Base-by-base conservation (phyloP, 2,329 filamentous ascomycete genomes). In the Ophiostoma quercus region DNA sequence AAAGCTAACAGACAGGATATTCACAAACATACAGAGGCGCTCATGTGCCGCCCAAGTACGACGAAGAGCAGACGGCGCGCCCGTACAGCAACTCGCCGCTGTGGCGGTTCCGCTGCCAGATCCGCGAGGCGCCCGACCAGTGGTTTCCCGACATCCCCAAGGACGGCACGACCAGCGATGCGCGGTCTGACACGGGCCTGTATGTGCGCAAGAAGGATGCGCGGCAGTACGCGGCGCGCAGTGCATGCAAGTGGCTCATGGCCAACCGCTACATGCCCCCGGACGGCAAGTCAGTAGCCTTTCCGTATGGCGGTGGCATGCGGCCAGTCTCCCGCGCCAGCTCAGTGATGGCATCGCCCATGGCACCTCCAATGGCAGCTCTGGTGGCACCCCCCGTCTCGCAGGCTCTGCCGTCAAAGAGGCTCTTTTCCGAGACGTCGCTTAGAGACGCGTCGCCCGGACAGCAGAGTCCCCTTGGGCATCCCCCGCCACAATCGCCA, bases 191-290 rank as follows among this genome's bases (percentile, higher is more conserved):
- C 6, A 69, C 14, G 37, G 22, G 62, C 66, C 41, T 67, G 0
- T 87, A 85, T 68, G 70, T 75, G 12, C 78, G 74, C 34, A 86
- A 86, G 73, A 86, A 84, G 78, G 82, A 82, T 47, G 84, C 85
- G 32, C 86, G 84, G 75, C 79, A 82, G 71, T 85, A 82, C 72
- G 84, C 85, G 0, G 84, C 85, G 29, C 81, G 80, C 73, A 80
- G 79, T 14, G 84, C 84, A 32, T 73, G 82, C 29, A 75, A 79
- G 8, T 84, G 79, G 77, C 77, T 85, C 19, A 74, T 75, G 25
- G 54, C 2, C 71, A 76, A 32, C 74, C 74, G 9, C 71, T 73
- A 62, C 41, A 78, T 81, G 76, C 74, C 74, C 1, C 37, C 71
- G 0, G 71, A 75, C 65, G 74, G 75, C 39, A 39, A 67, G 9